These are phyloP conservation scores for Fagopyrum esculentum DNA, from an alignment of 148 eudicot genomes.

Conservation along the genomic window DNA sequence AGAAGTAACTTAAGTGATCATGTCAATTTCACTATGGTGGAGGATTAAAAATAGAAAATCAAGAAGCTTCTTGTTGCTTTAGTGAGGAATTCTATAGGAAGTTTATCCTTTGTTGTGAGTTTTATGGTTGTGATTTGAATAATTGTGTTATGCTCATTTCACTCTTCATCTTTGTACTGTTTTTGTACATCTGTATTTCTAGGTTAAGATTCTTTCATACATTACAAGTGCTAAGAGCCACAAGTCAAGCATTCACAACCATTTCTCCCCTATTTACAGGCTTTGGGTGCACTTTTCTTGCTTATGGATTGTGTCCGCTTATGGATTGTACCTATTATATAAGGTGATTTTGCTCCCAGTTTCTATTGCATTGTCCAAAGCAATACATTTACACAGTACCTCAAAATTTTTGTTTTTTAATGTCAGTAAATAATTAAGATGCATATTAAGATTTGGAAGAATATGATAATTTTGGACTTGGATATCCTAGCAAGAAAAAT, in stretches of 20 bases:
- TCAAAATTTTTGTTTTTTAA: not conserved
- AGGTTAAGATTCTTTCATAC: not conserved
- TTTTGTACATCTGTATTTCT: not conserved
- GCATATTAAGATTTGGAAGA: not conserved
- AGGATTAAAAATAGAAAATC: too few species aligned
- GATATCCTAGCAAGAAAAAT: not conserved
- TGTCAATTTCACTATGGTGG: too few species aligned
- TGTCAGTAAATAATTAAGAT: not conserved
- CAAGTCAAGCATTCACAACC: constrained; percentile 13
- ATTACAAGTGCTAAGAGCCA: not conserved
- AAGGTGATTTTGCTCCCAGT: constrained; percentile 41
- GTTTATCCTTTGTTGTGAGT: too few species aligned
- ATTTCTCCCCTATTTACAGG: constrained; percentile 40
- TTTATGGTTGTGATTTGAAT: not conserved
- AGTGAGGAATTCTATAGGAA: too few species aligned
- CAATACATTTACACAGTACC: constrained; percentile 12
- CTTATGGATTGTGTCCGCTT: constrained; percentile 70
- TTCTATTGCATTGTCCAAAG: constrained; percentile 4
- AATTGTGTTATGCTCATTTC: not conserved
- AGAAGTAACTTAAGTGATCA: too few species aligned
- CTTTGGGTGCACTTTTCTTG: constrained; percentile 87
- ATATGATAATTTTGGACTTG: not conserved
- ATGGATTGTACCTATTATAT: constrained; percentile 66
- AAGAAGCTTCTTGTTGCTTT: too few species aligned
- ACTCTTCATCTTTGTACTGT: not conserved